Evolutionary conservation across 352 stramenopile species (phyloP), one percentile per base, ranked within the genome.

Genomic region (Phytophthora lateralis): DNA sequence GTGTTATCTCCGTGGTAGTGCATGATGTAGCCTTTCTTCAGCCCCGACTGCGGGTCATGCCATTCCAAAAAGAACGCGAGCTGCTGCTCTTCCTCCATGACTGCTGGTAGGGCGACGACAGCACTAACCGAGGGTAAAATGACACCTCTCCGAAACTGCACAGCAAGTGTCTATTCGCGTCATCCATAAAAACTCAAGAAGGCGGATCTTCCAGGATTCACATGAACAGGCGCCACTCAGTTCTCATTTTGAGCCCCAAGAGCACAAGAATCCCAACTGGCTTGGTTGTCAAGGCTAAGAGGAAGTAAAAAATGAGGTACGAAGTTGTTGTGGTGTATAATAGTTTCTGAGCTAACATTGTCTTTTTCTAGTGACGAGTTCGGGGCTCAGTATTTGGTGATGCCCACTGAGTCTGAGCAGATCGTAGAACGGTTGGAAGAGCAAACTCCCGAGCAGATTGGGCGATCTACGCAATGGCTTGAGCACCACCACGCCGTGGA

Each of bases 401-500:
- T 95, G 60, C 82, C 88, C 9, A 59, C 57, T 1, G 91, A 98
- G 57, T 83, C 88, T 0, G 90, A 98, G 66, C 79, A 88, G 53
- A 71, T 95, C 39, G 76, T 97, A n/a, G 85, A 97, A 58, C 60
- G 67, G 11, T 60, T 98, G 17, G 41, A 66, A 21, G 69, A 83
- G 32, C 79, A 96, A 60, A 63, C 69, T 0, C 42, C 92, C 2
- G 76, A 90, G 6, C 55, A 66, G 4, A 82, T 98, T 44, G 91
- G 90, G 3, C 30, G 49, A 18, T 70, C 66, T 6, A 66, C 63
- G 2, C 55, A 76, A 42, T 98, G 94, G 91, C 82, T 98, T 37
- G 51, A 84, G 27, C 80, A 98, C 59, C 91, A 98, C 64, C 69
- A 93, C 44, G 58, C 58, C 9, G 76, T 98, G 48, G 89, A 98